Conservation (phyloP, 148 eudicot species). For the Hydrangea macrophylla region DNA sequence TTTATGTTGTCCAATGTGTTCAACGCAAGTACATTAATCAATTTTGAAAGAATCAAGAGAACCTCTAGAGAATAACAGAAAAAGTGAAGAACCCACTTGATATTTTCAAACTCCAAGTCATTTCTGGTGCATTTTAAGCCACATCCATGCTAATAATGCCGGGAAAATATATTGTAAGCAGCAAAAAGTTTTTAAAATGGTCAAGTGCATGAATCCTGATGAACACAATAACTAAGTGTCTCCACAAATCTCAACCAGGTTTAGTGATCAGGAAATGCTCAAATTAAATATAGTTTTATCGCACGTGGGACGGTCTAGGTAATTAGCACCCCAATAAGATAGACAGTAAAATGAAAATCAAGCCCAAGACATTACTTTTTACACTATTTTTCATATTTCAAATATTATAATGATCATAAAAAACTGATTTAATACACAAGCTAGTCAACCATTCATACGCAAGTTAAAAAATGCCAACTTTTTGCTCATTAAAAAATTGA, state of each 20-base stretch:
- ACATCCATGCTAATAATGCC: background rate
- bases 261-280: background rate
- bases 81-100: background rate
- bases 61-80: background rate
- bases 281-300: background rate
- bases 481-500: background rate
- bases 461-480: background rate
- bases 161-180: background rate
- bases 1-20: background rate
- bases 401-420: conserved; percentile 2
- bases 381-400: background rate
- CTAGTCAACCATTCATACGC: conserved; percentile 20
- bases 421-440: background rate
- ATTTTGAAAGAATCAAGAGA: background rate
- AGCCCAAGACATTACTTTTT: background rate
- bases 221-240: background rate
- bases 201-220: conserved; percentile 7
- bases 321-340: conserved; percentile 9
- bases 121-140: background rate
- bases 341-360: background rate
- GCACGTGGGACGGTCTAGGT: conserved; percentile 3
- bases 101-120: background rate
- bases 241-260: background rate
- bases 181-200: background rate
- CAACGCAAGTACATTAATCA: background rate